These are phyloP conservation scores for Myxozyma sirexii DNA, from an alignment of 805 yeast genomes.

Conservation along the genomic window DNA sequence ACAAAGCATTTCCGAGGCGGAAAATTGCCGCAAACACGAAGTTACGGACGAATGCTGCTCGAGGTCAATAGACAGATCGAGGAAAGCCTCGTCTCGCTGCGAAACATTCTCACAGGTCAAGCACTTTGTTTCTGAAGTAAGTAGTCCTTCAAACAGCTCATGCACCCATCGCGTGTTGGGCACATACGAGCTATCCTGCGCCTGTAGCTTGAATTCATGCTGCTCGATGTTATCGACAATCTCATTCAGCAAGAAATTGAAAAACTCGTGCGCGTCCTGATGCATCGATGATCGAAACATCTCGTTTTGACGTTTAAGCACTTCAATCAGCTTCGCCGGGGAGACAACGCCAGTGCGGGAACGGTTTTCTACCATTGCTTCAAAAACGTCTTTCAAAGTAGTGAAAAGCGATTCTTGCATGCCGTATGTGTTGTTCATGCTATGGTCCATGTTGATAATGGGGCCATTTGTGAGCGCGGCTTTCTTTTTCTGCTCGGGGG, in stretches of 20 bases:
- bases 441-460: conserved; percentile 65
- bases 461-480: conserved; percentile 49
- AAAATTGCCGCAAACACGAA: conserved; percentile 76
- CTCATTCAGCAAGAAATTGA: conserved; percentile 83
- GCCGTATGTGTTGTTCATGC: conserved; percentile 56
- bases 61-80: conserved; percentile 85
- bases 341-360: conserved; percentile 81
- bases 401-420: conserved; percentile 58
- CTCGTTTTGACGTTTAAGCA: conserved; percentile 79
- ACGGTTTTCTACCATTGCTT: conserved; percentile 72
- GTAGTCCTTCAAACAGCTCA: conserved; percentile 77
- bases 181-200: conserved; percentile 20
- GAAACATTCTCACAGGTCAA: conserved; percentile 83
- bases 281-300: conserved; percentile 91
- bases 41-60: conserved; percentile 73
- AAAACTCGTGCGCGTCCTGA: conserved; percentile 97
- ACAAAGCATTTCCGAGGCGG: conserved; percentile 80
- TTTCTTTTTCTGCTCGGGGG: conserved; percentile 32
- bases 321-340: conserved; percentile 72
- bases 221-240: conserved; percentile 53
- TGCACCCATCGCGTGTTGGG: conserved; percentile 53
- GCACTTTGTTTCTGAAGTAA: conserved; percentile 88
- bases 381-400: conserved; percentile 83
- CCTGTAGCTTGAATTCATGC: conserved; percentile 34
- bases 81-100: conserved; percentile 78